These are phyloP conservation scores for Suhomyces vadensis DNA, from an alignment of 805 yeast species.

Conservation along the genomic window DNA sequence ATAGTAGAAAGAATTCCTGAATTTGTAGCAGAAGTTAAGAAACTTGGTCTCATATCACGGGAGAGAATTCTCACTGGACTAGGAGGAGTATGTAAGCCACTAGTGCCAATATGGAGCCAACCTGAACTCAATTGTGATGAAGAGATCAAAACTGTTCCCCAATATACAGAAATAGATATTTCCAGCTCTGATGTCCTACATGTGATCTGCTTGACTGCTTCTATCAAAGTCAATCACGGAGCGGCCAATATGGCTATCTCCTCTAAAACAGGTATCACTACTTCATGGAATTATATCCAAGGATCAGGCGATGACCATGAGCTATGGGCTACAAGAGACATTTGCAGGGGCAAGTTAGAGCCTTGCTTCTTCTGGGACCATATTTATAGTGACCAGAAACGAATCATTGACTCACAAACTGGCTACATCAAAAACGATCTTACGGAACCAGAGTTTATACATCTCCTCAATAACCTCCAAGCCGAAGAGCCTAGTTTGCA, in stretches of 20 bases:
- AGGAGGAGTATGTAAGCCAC: slow-evolving; percentile 37
- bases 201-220: slow-evolving; percentile 56
- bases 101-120: slow-evolving; percentile 70
- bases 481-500: background rate
- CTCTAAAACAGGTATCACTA: background rate
- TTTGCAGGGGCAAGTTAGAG: slow-evolving; percentile 49
- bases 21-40: slow-evolving; percentile 18
- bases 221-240: slow-evolving; percentile 36
- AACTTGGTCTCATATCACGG: slow-evolving; percentile 41
- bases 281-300: slow-evolving; percentile 60
- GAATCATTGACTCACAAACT: slow-evolving; percentile 22
- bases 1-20: slow-evolving; percentile 37
- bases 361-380: slow-evolving; percentile 59
- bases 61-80: slow-evolving; percentile 31
- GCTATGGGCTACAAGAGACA: slow-evolving; percentile 55
- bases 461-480: background rate
- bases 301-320: slow-evolving; percentile 97
- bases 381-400: slow-evolving; percentile 12
- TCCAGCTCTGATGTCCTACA: background rate
- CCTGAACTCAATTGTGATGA: slow-evolving; percentile 45
- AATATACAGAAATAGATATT: slow-evolving; percentile 3
- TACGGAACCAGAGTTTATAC: slow-evolving; percentile 23
- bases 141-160: slow-evolving; percentile 29
- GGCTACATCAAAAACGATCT: slow-evolving; percentile 24
- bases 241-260: slow-evolving; percentile 3